Conservation (phyloP, 148 eudicot species). For the Euryodendron excelsum region DNA sequence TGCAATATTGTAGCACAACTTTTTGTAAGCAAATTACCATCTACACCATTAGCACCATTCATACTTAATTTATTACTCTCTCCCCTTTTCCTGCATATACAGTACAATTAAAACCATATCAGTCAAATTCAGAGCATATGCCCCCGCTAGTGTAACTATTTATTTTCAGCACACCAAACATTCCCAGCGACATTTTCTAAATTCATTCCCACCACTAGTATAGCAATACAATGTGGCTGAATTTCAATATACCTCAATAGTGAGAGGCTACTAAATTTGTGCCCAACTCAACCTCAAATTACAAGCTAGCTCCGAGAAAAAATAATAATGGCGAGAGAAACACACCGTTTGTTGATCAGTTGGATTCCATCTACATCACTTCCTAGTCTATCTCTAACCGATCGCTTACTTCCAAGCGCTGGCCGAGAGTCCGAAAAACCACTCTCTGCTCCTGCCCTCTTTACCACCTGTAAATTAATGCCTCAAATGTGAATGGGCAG, state of each 20-base stretch:
- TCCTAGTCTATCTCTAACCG: slow-evolving; percentile 69
- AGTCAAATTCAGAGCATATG: too few relatives aligned
- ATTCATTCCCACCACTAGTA: background rate
- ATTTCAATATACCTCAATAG: background rate
- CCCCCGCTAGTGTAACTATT: too few relatives aligned
- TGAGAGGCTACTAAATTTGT: background rate
- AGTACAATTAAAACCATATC: too few relatives aligned
- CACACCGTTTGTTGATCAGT: slow-evolving; percentile 47
- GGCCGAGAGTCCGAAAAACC: slow-evolving; percentile 30
- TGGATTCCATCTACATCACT: slow-evolving; percentile 34
- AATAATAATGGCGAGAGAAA: slow-evolving; percentile 1
- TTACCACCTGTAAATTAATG: slow-evolving; percentile 56
- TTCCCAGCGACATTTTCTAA: background rate
- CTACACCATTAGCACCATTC: slow-evolving; percentile 27
- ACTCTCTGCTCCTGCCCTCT: slow-evolving; percentile 49
- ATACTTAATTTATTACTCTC: slow-evolving; percentile 21
- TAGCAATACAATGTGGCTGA: background rate
- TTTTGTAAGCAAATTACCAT: slow-evolving; percentile 47
- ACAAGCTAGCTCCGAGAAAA: background rate
- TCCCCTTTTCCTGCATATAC: slow-evolving; percentile 54
- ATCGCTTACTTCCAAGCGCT: slow-evolving; percentile 55
- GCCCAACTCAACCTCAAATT: background rate
- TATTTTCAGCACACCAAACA: too few relatives aligned
- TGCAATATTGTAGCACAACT: background rate
- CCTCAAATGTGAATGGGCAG: background rate